phyloP scores from a whole-genome alignment of 2,329 filamentous ascomycete genomes.

The Trichoderma breve region DNA sequence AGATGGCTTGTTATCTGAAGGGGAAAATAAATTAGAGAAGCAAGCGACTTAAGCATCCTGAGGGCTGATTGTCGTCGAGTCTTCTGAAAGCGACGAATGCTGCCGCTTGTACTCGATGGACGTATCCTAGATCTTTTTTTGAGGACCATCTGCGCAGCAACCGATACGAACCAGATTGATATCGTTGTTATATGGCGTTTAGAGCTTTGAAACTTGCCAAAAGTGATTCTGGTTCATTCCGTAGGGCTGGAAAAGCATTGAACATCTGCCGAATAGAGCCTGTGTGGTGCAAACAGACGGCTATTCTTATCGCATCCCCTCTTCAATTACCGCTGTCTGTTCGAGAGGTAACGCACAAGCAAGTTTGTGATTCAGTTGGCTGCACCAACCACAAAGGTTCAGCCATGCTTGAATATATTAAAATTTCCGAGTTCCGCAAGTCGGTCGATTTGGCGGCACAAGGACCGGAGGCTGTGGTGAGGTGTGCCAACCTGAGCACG shows the following conservation, averaged over 20 bases:
- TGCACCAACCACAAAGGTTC: constrained; percentile 5
- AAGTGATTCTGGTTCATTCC: neutral
- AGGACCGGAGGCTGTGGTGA: neutral
- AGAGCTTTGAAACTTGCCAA: neutral
- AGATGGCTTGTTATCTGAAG: neutral
- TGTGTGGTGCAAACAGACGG: neutral
- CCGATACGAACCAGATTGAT: neutral
- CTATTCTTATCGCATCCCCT: neutral
- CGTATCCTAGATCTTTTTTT: neutral
- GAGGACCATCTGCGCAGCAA: neutral
- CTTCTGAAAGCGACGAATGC: neutral
- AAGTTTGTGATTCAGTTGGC: constrained; percentile 1
- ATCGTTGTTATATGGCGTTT: neutral
- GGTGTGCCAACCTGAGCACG: neutral
- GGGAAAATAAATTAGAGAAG: neutral
- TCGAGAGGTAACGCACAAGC: constrained; percentile 3
- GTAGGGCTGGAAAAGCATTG: neutral
- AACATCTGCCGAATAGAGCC: neutral
- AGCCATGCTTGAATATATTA: constrained; percentile 12
- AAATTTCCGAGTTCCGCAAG: constrained; percentile 15
- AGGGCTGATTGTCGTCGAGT: neutral
- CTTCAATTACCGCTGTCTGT: neutral
- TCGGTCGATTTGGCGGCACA: neutral
- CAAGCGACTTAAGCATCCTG: neutral
- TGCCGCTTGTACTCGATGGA: neutral